Evolutionary conservation across 192 early-diverging fungal genomes (phyloP).

Genomic region (Allomyces arbusculus): DNA sequence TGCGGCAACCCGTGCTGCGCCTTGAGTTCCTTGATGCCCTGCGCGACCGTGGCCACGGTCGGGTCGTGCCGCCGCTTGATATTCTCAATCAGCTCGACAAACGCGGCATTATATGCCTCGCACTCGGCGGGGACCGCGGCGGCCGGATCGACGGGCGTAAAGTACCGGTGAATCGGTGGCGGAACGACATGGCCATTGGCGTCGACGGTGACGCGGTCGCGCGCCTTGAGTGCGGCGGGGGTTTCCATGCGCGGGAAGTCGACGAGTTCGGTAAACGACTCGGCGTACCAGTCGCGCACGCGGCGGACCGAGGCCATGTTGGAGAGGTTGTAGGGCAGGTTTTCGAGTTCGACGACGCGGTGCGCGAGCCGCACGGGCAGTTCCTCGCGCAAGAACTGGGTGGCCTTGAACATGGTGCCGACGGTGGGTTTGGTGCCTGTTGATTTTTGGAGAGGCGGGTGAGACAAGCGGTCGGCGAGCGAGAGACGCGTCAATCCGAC

Average conservation of each 20-base stretch:
- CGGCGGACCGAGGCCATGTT: slow-evolving; percentile 75
- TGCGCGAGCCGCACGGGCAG: slow-evolving; percentile 83
- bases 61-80: slow-evolving; percentile 88
- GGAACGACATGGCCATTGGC: background rate
- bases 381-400: slow-evolving; percentile 56
- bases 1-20: slow-evolving; percentile 17
- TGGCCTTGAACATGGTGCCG: slow-evolving; percentile 48
- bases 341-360: slow-evolving; percentile 84
- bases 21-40: slow-evolving; percentile 88
- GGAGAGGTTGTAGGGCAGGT: slow-evolving; percentile 60
- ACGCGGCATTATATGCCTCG: slow-evolving; percentile 53
- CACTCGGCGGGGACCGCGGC: slow-evolving; percentile 44
- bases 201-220: background rate
- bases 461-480: background rate
- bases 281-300: slow-evolving; percentile 92
- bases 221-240: background rate
- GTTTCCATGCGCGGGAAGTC: background rate
- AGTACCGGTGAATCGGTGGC: slow-evolving; percentile 21
- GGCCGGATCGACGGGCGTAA: slow-evolving; percentile 24
- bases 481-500: background rate
- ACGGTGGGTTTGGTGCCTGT: slow-evolving; percentile 28
- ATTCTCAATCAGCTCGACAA: slow-evolving; percentile 71
- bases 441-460: slow-evolving; percentile 17
- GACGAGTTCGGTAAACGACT: slow-evolving; percentile 49
- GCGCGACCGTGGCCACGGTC: slow-evolving; percentile 75